Conservation (phyloP, 805 yeast species). For the Sungouiella blattae region DNA sequence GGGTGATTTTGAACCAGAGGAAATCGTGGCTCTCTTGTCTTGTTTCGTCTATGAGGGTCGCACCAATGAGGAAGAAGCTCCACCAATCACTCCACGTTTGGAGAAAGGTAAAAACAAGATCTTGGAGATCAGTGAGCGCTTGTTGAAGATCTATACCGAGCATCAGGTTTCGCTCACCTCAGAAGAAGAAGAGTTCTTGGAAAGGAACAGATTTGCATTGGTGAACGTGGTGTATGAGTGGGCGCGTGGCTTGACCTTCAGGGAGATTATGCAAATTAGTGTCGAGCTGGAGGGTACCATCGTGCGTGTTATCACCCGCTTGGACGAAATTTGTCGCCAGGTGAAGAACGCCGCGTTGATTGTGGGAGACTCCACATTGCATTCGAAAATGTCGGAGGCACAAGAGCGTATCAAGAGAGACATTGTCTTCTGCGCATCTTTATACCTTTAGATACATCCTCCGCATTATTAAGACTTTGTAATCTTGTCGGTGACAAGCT, state of each 20-base stretch:
- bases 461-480: background rate
- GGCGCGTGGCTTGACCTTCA: slow-evolving; percentile 93
- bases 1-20: slow-evolving; percentile 92
- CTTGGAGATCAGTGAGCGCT: slow-evolving; percentile 61
- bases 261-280: slow-evolving; percentile 84
- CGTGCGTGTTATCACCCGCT: slow-evolving; percentile 88
- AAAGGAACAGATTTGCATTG: slow-evolving; percentile 80
- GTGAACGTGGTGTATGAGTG: slow-evolving; percentile 96
- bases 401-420: slow-evolving; percentile 95
- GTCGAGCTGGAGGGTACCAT: slow-evolving; percentile 94
- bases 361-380: slow-evolving; percentile 89
- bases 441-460: slow-evolving; percentile 54
- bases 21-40: slow-evolving; percentile 90
- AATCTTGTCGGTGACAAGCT: slow-evolving; percentile 9
- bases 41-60: slow-evolving; percentile 92
- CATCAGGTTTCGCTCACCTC: slow-evolving; percentile 73
- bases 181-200: slow-evolving; percentile 83
- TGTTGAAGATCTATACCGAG: slow-evolving; percentile 57
- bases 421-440: slow-evolving; percentile 93
- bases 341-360: slow-evolving; percentile 91
- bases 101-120: slow-evolving; percentile 67
- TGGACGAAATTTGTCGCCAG: slow-evolving; percentile 93
- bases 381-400: slow-evolving; percentile 84
- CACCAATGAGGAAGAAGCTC: slow-evolving; percentile 59
- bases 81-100: slow-evolving; percentile 70